Conservation (phyloP, 2,329 filamentous ascomycete genomes). For the Colletotrichum tamarilloi region DNA sequence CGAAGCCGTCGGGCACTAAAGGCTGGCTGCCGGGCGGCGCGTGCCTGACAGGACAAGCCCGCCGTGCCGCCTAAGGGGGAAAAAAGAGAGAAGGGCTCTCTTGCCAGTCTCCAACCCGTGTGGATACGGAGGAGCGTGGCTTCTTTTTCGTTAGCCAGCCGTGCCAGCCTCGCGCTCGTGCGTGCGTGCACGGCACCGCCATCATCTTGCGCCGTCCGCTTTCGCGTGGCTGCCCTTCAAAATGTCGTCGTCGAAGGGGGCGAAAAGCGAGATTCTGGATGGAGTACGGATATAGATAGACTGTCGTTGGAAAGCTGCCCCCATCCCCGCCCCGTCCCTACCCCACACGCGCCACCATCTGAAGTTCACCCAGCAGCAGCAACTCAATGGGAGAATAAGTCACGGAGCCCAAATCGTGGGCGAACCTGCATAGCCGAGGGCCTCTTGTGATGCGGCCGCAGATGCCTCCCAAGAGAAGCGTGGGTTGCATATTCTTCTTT, state of each 20-base stretch:
- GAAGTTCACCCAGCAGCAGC: slow-evolving; percentile 11
- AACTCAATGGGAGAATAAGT: neutral
- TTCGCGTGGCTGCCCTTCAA: neutral
- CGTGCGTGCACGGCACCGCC: neutral
- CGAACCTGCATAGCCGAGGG: slow-evolving; percentile 52
- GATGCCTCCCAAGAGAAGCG: slow-evolving; percentile 32
- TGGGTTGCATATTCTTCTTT: slow-evolving; percentile 35
- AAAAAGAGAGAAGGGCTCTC: neutral
- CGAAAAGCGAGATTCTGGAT: neutral
- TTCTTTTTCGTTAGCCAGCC: neutral
- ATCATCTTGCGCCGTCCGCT: neutral
- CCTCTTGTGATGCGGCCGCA: slow-evolving; percentile 48
- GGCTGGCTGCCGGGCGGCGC: neutral
- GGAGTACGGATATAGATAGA: neutral
- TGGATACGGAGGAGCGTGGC: neutral
- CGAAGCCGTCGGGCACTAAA: slow-evolving; percentile 2
- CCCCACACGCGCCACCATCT: slow-evolving; percentile 35
- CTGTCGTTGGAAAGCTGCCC: neutral
- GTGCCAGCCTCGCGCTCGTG: neutral
- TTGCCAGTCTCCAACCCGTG: neutral
- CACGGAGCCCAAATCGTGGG: slow-evolving; percentile 25
- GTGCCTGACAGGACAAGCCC: neutral
- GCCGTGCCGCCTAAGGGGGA: neutral
- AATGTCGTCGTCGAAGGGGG: slow-evolving; percentile 1
- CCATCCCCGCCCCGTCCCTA: neutral